Percentiles rank a stretch among this genome's conserved stretches.
Conservation (phyloP, 495 filamentous ascomycete species). For the Choiromyces venosus region DNA sequence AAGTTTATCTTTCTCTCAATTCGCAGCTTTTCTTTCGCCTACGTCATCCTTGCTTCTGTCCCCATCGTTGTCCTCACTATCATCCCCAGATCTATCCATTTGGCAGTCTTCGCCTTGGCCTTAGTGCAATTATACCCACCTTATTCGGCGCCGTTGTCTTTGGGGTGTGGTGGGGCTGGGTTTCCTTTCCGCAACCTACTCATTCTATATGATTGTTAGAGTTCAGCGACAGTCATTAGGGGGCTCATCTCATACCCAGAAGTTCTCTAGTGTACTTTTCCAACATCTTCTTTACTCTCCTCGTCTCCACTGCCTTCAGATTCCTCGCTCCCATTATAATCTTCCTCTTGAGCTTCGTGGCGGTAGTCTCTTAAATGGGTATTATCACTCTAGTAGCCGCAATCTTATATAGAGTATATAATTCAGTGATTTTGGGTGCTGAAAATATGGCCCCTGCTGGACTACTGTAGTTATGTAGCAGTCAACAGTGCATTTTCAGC, state of each 20-base stretch:
- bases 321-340: no score
- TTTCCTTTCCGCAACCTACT: constrained; percentile 75
- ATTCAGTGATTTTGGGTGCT: no score
- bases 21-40: constrained; percentile 23
- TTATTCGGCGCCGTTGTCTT: constrained; percentile 80
- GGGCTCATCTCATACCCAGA: constrained; percentile 57
- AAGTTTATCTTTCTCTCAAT: no score
- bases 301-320: constrained; percentile 58
- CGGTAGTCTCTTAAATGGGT: constrained; percentile 89
- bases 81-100: no score
- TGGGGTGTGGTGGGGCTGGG: constrained; percentile 60
- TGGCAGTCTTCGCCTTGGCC: constrained; percentile 43
- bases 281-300: constrained; percentile 32
- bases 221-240: constrained; percentile 18
- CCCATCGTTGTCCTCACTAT: constrained; percentile 43
- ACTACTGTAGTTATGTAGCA: no score
- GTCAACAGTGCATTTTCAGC: not conserved
- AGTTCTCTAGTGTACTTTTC: constrained; percentile 76
- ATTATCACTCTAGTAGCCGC: no score
- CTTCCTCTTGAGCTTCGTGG: constrained; percentile 65
- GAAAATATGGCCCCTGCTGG: no score
- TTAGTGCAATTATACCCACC: constrained; percentile 60
- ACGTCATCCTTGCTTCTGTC: constrained; percentile 26
- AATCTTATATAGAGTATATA: no score
- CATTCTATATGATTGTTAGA: constrained; percentile 53